A percentile compares a stretch with the other conserved stretches of the same genome.
Evolutionary conservation across 345 rosid species (phyloP).

Genomic region (Triadica sebifera): DNA sequence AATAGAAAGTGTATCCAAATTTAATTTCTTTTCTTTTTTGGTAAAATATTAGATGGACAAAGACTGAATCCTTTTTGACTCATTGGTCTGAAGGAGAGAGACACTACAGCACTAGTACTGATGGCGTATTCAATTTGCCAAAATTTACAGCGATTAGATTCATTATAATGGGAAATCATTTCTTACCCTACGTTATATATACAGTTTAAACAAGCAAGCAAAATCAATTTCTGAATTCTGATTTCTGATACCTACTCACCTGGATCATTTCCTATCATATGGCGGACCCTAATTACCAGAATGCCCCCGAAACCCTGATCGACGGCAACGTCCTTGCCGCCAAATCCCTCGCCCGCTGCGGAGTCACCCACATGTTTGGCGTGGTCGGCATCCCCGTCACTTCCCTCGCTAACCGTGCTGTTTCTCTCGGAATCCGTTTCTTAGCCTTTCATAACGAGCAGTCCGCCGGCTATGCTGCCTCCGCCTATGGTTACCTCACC

Average conservation of each 20-base stretch:
- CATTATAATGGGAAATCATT: no score
- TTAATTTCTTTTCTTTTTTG: no score
- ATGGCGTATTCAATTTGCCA: no score
- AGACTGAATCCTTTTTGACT: no score
- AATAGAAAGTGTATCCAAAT: no score
- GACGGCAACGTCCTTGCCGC: slow-evolving; percentile 79
- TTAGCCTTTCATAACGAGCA: slow-evolving; percentile 97
- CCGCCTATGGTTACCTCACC: slow-evolving; percentile 89
- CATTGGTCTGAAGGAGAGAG: no score
- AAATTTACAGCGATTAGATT: no score
- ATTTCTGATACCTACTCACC: not conserved
- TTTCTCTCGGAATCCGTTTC: no score
- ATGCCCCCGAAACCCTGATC: slow-evolving; percentile 23
- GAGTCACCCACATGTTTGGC: slow-evolving; percentile 91
- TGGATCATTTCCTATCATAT: slow-evolving; percentile 7
- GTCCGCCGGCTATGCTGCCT: slow-evolving; percentile 97
- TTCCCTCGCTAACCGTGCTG: slow-evolving; percentile 77
- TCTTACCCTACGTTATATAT: no score
- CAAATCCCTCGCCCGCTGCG: slow-evolving; percentile 60
- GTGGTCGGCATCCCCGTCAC: slow-evolving; percentile 98
- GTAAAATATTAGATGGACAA: no score
- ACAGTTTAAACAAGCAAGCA: no score
- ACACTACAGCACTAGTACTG: no score
- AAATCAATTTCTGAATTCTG: not conserved
- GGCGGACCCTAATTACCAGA: slow-evolving; percentile 29